These are phyloP conservation scores for Agrocybe praecox DNA, from an alignment of 768 basidiomycete genomes.

Conservation along the genomic window DNA sequence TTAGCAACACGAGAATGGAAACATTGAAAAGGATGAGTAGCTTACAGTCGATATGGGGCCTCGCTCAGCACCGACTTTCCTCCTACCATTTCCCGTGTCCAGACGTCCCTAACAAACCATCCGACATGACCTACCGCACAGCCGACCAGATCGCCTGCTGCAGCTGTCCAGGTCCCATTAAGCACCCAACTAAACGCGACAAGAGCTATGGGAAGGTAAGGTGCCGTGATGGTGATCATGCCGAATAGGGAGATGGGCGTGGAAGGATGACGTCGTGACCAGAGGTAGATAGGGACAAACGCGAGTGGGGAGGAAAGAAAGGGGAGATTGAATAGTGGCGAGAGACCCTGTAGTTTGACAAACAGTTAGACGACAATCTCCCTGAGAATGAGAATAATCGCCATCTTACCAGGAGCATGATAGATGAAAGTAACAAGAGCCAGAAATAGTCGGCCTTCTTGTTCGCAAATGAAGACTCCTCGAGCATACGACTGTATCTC, in stretches of 20 bases:
- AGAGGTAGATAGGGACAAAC: constrained; percentile 95
- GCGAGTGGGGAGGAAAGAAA: constrained; percentile 93
- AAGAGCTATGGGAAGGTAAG: constrained; percentile 91
- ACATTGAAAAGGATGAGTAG: constrained; percentile 5
- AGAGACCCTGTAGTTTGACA: constrained; percentile 60
- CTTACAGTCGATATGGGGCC: constrained; percentile 71
- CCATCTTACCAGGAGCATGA: constrained; percentile 79
- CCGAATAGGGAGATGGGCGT: constrained; percentile 98
- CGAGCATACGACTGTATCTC: constrained; percentile 95
- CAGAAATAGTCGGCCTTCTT: constrained; percentile 94
- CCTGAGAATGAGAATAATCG: background rate
- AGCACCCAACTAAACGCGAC: constrained; percentile 85
- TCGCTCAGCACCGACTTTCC: constrained; percentile 73
- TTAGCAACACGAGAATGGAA: background rate
- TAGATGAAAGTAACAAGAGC: constrained; percentile 82
- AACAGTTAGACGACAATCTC: constrained; percentile 3
- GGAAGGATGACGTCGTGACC: constrained; percentile 93
- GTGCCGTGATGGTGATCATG: constrained; percentile 91
- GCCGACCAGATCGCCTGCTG: constrained; percentile 80
- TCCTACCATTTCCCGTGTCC: constrained; percentile 86
- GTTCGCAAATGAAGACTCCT: constrained; percentile 95
- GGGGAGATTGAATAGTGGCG: constrained; percentile 88
- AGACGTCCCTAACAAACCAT: constrained; percentile 85
- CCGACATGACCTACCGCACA: constrained; percentile 87
- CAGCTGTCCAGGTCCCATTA: constrained; percentile 83